Evolutionary conservation across 257 asterid species (phyloP), one percentile per base, ranked within the genome.

Genomic region (Rehmannia glutinosa): DNA sequence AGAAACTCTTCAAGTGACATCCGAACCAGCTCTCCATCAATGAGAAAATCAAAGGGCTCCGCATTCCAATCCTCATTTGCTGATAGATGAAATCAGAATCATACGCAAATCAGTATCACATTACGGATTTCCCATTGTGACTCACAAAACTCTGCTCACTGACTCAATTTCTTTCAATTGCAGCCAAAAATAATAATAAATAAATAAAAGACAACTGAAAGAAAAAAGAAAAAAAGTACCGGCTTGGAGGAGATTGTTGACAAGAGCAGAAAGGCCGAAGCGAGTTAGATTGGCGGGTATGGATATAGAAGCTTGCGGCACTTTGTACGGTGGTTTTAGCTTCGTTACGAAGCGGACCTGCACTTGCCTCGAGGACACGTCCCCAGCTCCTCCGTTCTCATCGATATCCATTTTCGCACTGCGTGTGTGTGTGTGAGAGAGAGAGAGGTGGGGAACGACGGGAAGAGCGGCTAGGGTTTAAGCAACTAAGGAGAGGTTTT

Each of bases 1-100:
- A 94, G 95, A 80, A 91, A 91, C 77, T 90, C 96, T 75, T 91
- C 95, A 4, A 94, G 92, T 17, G 96, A 83, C 92, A 85, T 75
- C 64, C 99, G 85, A 42, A 94, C 92, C 79, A 91, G 80, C 84
- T 88, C 97, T 61, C 95, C 96, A 69, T 80, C 95, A 24, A 94
- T 85, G 62, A 94, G 83, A 75, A 94, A 91, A 78, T 94, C 99
- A 73, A 91, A 94, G 5, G 97, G 90, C 80, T 90, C 96, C 36
- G 81, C 39, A 36, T 73, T 42, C 96, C 91, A 88, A 9, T 84
- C 90, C 63, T 38, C 91, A 64, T 84, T 79, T 49, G 65, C 97
- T 94, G 77, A 67, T 43, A 62, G 8, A 62, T 23, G 10, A 36
- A 70, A 61, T 25, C 39, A 4, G 4, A 59, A 64, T 49, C 36